Percentiles rank a stretch among this genome's conserved stretches.
phyloP scores from a whole-genome alignment of 768 basidiomycete species.

The Lyophyllum decastes region DNA sequence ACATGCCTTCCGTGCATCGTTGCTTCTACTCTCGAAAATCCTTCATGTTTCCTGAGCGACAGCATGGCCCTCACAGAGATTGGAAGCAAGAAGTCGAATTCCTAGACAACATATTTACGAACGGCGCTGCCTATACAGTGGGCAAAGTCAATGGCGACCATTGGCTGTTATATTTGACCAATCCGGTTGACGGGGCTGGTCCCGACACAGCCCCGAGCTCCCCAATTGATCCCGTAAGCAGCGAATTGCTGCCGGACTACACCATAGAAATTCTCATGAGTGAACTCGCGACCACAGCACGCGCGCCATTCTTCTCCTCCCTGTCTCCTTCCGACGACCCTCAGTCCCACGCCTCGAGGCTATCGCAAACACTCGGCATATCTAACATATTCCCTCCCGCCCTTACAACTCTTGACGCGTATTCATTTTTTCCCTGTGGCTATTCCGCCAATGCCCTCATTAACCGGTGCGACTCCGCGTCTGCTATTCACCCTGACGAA shows the following conservation, averaged over 20 bases:
- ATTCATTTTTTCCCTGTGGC: constrained; percentile 93
- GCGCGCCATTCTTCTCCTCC: constrained; percentile 72
- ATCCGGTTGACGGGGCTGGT: constrained; percentile 38
- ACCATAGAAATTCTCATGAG: constrained; percentile 99
- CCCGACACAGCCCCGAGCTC: constrained; percentile 9
- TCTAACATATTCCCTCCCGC: constrained; percentile 77
- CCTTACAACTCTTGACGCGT: constrained; percentile 86
- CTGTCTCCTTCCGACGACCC: constrained; percentile 31
- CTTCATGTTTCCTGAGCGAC: constrained; percentile 99
- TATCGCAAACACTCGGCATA: constrained; percentile 79
- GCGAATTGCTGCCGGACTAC: constrained; percentile 61
- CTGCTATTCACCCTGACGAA: neutral
- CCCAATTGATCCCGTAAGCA: constrained; percentile 14
- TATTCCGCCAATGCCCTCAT: constrained; percentile 93
- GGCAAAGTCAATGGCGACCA: constrained; percentile 99
- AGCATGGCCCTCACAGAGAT: constrained; percentile 87
- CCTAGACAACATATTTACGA: constrained; percentile 85
- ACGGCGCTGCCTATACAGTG: constrained; percentile 92
- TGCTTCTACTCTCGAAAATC: constrained; percentile 98
- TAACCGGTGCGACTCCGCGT: constrained; percentile 51
- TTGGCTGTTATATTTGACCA: constrained; percentile 94
- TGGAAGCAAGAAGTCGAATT: constrained; percentile 94
- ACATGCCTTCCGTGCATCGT: constrained; percentile 72
- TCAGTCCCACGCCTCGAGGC: constrained; percentile 49
- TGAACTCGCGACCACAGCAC: constrained; percentile 73